These are phyloP conservation scores for Cenococcum geophilum DNA, from an alignment of 495 filamentous ascomycete species.

Conservation along the genomic window DNA sequence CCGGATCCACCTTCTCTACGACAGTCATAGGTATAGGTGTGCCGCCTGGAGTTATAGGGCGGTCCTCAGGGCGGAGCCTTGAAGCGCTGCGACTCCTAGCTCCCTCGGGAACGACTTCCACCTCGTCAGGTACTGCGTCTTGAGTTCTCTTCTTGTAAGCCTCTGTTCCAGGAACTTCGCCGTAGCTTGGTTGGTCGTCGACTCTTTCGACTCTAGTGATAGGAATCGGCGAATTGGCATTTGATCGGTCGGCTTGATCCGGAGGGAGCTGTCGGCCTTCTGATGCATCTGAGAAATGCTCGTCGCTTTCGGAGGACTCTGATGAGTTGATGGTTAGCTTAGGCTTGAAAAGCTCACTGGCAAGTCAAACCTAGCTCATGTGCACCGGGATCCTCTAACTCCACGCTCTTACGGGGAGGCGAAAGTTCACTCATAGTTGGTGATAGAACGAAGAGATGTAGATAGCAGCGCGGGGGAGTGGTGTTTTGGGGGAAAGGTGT, in stretches of 20 bases:
- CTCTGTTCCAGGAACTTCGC: slow-evolving; percentile 56
- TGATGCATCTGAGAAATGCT: slow-evolving; percentile 87
- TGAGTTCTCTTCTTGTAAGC: slow-evolving; percentile 52
- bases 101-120: slow-evolving; percentile 57
- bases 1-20: slow-evolving; percentile 70
- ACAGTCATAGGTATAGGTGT: slow-evolving; percentile 71
- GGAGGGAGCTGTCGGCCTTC: slow-evolving; percentile 49
- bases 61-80: slow-evolving; percentile 34
- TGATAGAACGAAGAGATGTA: background rate
- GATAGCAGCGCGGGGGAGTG: background rate
- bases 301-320: slow-evolving; percentile 66
- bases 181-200: slow-evolving; percentile 51
- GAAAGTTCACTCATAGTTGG: slow-evolving; percentile 48
- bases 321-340: background rate
- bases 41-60: slow-evolving; percentile 47
- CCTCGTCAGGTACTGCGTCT: slow-evolving; percentile 62
- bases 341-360: background rate
- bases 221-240: slow-evolving; percentile 52
- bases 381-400: slow-evolving; percentile 70
- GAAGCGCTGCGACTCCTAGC: slow-evolving; percentile 45
- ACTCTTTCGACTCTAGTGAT: slow-evolving; percentile 55
- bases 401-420: slow-evolving; percentile 57
- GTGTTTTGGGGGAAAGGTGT: no score
- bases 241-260: slow-evolving; percentile 21
- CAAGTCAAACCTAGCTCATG: slow-evolving; percentile 65